Conservation (phyloP, 176 grass and related monocot genomes). For the Ensete glaucum region DNA sequence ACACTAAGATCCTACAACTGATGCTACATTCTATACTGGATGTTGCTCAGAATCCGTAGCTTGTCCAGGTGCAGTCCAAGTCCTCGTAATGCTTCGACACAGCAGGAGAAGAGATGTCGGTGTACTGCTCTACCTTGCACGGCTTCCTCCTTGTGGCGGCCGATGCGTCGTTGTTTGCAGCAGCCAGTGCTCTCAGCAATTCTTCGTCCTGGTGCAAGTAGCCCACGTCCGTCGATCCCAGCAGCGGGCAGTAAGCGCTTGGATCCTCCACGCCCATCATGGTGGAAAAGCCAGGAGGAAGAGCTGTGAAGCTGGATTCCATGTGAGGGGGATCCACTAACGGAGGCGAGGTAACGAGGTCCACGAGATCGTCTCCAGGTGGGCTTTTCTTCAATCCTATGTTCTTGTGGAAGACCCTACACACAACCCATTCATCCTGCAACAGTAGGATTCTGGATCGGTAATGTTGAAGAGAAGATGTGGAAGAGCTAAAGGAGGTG, state of each 20-base stretch:
- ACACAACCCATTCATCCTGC: conserved; percentile 8
- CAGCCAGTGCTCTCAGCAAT: neutral
- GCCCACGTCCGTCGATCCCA: neutral
- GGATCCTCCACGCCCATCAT: neutral
- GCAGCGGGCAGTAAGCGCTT: neutral
- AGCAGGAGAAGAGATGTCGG: neutral
- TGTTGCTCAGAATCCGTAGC: neutral
- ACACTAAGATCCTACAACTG: neutral
- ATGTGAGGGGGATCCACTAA: neutral
- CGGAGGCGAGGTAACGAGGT: neutral
- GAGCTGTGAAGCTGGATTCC: neutral
- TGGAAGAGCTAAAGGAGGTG: neutral
- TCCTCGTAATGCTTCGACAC: neutral
- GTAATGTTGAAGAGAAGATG: neutral
- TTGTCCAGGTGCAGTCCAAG: neutral
- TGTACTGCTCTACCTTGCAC: conserved; percentile 12
- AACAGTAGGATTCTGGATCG: neutral
- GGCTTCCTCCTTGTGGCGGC: neutral
- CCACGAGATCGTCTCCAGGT: neutral
- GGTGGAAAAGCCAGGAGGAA: neutral
- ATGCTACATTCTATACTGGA: neutral
- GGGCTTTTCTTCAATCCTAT: neutral
- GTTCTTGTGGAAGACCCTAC: conserved; percentile 8
- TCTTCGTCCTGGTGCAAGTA: conserved; percentile 5
- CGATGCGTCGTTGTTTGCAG: neutral